Conservation (phyloP, 2,329 filamentous ascomycete species). For the Thelonectria discophora region DNA sequence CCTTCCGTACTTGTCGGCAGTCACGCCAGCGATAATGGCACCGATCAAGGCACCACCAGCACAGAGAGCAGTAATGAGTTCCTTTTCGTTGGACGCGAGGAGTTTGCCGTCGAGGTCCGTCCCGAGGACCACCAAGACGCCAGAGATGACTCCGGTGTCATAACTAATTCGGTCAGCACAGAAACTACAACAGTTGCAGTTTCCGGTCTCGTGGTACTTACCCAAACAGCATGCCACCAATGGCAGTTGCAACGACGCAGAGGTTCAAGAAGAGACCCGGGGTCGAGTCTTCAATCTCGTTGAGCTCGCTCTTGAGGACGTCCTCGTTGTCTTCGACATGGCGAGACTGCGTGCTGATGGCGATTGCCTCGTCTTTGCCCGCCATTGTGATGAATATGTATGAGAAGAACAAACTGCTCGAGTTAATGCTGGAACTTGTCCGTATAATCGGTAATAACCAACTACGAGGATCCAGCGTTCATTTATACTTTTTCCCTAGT, state of each 20-base stretch:
- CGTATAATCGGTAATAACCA: neutral
- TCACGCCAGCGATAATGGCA: slow-evolving; percentile 35
- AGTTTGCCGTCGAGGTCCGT: slow-evolving; percentile 24
- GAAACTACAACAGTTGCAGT: neutral
- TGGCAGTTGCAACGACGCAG: slow-evolving; percentile 31
- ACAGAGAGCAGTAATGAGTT: slow-evolving; percentile 35
- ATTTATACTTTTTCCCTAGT: slow-evolving; percentile 14
- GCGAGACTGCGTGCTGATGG: slow-evolving; percentile 13
- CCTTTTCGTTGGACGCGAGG: slow-evolving; percentile 28
- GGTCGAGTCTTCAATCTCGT: slow-evolving; percentile 28
- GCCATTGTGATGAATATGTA: slow-evolving; percentile 16
- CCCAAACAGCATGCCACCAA: slow-evolving; percentile 42
- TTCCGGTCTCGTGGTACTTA: too few relatives aligned
- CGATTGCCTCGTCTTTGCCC: slow-evolving; percentile 22
- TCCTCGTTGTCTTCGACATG: slow-evolving; percentile 25
- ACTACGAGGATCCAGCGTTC: neutral
- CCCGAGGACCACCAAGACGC: slow-evolving; percentile 55
- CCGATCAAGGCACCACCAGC: slow-evolving; percentile 36
- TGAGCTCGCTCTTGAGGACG: slow-evolving; percentile 19
- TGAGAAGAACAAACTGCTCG: neutral
- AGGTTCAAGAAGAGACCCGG: slow-evolving; percentile 30
- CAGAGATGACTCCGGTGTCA: slow-evolving; percentile 60
- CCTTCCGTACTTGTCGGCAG: slow-evolving; percentile 35
- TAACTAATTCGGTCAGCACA: slow-evolving; percentile 30
- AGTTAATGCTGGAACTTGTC: neutral